Base-by-base conservation (phyloP, 129 eudicot species). In the Heracleum sosnowskyi region DNA sequence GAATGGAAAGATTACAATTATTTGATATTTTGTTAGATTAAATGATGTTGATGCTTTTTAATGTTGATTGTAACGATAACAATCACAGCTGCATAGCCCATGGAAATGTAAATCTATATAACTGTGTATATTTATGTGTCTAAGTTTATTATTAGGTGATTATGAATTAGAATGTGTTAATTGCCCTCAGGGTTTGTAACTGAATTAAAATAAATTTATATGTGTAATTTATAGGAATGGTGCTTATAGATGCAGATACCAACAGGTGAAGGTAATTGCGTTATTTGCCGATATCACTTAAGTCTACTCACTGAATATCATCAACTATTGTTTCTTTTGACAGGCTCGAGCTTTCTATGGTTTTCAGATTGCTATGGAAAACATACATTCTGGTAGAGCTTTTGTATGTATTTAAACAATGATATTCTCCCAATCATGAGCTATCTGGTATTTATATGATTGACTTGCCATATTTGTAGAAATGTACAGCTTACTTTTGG, bases 311-410 rank as follows among this genome's bases (percentile, higher is more conserved):
- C 5, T 49, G 37, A 1, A 1, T 78, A 79, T 41, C 64, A 40
- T 49, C 68, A 44, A 29, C 63, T 76, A 37, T 74, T 79, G 33
- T 51, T 68, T 45, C 69, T 53, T 5, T 60, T 57, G 24, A 70
- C 69, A 92, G 97, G 97, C 97, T 69, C 91, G 94, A 26, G 98
- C 96, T 79, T 90, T 93, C 82, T 93, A 93, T 81, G 98, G 98
- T 28, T 93, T 93, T 81, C 98, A 93, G 82, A 90, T 85, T 78
- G 98, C 98, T 11, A 93, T 93, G 89, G 98, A 90, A 86, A 93
- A 90, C 55, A 82, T 93, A 74, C 98, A 93, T 78, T 93, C 96
- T 55, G 97, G 97, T 89, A 35, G 37, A 1, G 78, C 72, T 78
- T 78, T 62, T 66, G 71, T 75, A 63, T 53, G 36, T 68, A 17